These are phyloP conservation scores for Sporothrix globosa DNA, from an alignment of 2,329 filamentous ascomycete species.

Conservation along the genomic window DNA sequence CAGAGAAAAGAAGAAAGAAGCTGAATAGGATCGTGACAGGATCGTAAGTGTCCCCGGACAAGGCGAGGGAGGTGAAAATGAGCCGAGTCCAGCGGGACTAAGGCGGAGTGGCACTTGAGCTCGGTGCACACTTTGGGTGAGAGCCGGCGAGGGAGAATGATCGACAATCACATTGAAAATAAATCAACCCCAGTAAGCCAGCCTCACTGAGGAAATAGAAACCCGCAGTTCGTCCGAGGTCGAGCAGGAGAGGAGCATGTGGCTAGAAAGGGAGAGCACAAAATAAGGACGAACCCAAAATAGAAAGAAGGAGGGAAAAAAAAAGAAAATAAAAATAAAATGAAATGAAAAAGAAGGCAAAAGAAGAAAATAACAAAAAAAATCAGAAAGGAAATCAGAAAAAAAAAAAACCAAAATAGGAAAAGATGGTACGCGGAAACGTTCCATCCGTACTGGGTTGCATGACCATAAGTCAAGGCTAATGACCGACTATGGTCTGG, in stretches of 20 bases:
- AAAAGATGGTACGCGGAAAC: background rate
- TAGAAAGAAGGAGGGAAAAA: background rate
- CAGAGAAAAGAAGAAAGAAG: background rate
- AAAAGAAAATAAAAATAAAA: background rate
- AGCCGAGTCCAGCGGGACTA: background rate
- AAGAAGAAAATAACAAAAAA: background rate
- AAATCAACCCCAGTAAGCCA: background rate
- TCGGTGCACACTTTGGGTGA: background rate
- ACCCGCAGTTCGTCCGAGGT: constrained; percentile 9
- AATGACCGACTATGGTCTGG: background rate
- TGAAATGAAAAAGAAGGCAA: background rate
- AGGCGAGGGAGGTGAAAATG: constrained; percentile 2
- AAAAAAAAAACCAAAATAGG: background rate
- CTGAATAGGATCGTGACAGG: background rate
- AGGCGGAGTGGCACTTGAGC: background rate
- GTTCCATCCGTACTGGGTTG: background rate
- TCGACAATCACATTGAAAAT: constrained; percentile 8
- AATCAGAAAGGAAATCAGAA: background rate
- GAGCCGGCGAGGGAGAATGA: constrained; percentile 1
- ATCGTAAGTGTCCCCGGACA: background rate
- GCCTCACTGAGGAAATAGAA: constrained; percentile 3
- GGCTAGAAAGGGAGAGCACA: too few relatives aligned
- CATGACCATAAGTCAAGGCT: background rate
- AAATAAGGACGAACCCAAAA: too few relatives aligned
- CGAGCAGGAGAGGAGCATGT: background rate